Base-by-base conservation (phyloP, 2,329 filamentous ascomycete genomes). In the Verticillium klebahnii region DNA sequence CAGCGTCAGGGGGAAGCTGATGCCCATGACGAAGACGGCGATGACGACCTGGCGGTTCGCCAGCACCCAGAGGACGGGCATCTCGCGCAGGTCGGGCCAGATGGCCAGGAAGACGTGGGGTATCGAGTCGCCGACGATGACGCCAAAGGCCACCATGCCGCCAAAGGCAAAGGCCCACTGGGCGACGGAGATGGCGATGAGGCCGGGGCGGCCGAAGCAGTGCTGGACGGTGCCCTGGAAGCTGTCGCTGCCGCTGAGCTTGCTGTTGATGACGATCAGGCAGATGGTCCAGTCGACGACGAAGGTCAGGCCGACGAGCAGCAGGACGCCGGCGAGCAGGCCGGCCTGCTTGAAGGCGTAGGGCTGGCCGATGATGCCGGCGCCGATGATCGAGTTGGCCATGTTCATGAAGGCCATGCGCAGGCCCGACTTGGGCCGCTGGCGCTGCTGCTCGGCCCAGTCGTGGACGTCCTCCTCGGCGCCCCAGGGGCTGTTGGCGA, bases 131-230 rank as follows among this genome's bases (percentile, higher is more conserved):
- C 95, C 95, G 11, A 99, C 91, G 70, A 99, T 97, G 70, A 99
- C 93, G 67, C 93, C 95, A 75, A 98, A 99, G 15, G 95, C 95
- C 61, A 99, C 87, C 95, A 99, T 99, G 66, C 95, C 95, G 61
- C 95, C 95, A 80, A 98, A 99, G 2, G 95, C 95, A 82, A 99
- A 99, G 32, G 92, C 89, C 94, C 94, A 99, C 79, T 99, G 95
- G 58, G 95, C 95, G 64, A 98, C 67, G 64, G 80, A 84, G 67
- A 99, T 97, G 63, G 95, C 94, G 67, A 99, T 86, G 61, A 99
- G 82, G 0, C 95, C 95, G 19, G 89, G 83, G 70, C 87, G 89
- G 6, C 95, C 95, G 77, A 97, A 99, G 78, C 95, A 99, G 76
- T 94, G 88, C 77, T 97, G 89, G 72, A 99, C 93, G 0, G 95